Evolutionary conservation across 768 basidiomycete species (phyloP), one percentile per base, ranked within the genome.

Genomic region (Mycena latifolia): DNA sequence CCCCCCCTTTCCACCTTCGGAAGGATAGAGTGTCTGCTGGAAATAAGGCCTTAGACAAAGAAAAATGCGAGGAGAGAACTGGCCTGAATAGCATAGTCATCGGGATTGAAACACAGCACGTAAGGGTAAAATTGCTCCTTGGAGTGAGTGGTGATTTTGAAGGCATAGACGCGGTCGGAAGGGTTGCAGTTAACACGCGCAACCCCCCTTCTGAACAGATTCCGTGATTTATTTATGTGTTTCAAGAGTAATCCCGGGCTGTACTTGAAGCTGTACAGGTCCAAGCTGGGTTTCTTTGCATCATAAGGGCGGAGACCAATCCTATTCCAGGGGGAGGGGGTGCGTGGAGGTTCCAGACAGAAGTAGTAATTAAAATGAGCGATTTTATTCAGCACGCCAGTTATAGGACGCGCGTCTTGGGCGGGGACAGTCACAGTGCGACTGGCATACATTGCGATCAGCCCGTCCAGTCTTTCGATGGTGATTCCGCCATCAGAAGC

Each of bases 351-450:
- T 31, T 51, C 25, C 10, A 60, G 14, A 50, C 12, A 2, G 17
- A 60, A 46, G 24, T 60, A 60, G 22, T 60, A 33, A 20, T 27
- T 41, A 18, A 60, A 60, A 11, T 39, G 58, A 5, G 58, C 47
- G 12, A 60, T 60, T 27, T 31, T 43, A 39, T 60, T 60, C 48
- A 60, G 28, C 27, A 43, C 20, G 12, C 11, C 18, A 12, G 25
- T 15, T 37, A 60, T 24, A 7, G 48, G 50, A 1, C 14, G 22
- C 3, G 57, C 12, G 14, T 51, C 50, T 10, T 39, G 14, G 10
- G 11, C 27, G 10, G 37, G 27, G 31, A 17, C 12, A 10, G 27
- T 29, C 18, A 60, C 1, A 8, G 24, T 20, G 17, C 48, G 48
- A 22, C 37, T 41, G 20, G 25, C 58, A 22, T 51, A 60, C 0